These are phyloP conservation scores for Cystobasidium sp. DNA, from an alignment of 1,284 basidiomycete species.

Conservation along the genomic window DNA sequence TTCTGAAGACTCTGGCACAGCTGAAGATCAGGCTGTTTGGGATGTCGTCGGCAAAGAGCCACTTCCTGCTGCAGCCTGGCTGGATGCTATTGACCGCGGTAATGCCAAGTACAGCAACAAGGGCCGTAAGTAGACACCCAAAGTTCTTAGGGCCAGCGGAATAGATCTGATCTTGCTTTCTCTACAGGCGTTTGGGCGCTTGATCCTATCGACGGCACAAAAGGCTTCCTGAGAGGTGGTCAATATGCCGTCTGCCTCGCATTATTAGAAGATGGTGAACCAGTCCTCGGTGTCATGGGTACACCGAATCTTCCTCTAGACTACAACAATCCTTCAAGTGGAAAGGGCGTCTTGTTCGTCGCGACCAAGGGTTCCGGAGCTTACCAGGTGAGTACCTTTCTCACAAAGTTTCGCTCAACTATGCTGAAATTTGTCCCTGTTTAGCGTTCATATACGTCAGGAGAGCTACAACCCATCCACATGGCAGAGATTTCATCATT, in stretches of 20 bases:
- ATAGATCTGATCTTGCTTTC: not conserved
- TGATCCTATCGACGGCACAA: conserved; percentile 90
- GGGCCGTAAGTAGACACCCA: conserved; percentile 68
- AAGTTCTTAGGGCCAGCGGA: not conserved
- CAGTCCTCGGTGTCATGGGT: conserved; percentile 88
- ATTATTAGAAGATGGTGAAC: conserved; percentile 80
- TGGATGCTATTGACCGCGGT: conserved; percentile 85
- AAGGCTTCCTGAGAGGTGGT: conserved; percentile 92
- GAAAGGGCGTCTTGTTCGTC: conserved; percentile 78
- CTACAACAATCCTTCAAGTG: conserved; percentile 67
- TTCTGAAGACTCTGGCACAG: conserved; percentile 50
- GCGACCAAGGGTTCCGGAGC: conserved; percentile 81
- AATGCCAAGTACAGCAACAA: conserved; percentile 73
- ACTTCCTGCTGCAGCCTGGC: conserved; percentile 62
- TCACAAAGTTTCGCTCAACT: not conserved
- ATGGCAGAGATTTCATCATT: conserved; percentile 56
- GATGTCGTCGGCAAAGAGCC: conserved; percentile 65
- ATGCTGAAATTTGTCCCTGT: not conserved
- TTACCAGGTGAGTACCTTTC: conserved; percentile 64
- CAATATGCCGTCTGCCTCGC: conserved; percentile 97
- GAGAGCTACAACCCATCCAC: conserved; percentile 46
- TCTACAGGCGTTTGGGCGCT: conserved; percentile 80
- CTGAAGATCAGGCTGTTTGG: conserved; percentile 55
- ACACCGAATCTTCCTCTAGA: conserved; percentile 80
- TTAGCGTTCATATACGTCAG: conserved; percentile 50